phyloP scores from a whole-genome alignment of 768 basidiomycete genomes.

The Collybiopsis confluens region DNA sequence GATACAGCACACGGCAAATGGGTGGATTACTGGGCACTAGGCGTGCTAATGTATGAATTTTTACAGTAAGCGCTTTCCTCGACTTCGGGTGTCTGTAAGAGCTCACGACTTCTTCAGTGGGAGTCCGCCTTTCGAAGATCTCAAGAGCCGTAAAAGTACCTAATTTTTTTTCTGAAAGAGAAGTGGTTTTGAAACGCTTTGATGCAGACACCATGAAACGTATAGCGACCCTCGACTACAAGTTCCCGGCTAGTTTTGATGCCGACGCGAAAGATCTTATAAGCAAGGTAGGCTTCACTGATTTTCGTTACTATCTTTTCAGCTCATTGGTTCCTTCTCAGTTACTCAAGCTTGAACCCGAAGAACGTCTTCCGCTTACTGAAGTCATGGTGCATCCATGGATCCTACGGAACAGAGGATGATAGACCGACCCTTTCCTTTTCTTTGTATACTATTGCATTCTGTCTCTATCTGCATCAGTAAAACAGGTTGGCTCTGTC shows the following conservation, averaged over 20 bases:
- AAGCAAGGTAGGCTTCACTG: slow-evolving; percentile 25
- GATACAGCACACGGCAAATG: slow-evolving; percentile 17
- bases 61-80: no score
- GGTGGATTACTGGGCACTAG: slow-evolving; percentile 2
- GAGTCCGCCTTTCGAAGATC: slow-evolving; percentile 67
- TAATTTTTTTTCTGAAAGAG: no score
- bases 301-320: background rate
- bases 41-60: slow-evolving; percentile 41
- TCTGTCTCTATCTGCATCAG: no score
- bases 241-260: slow-evolving; percentile 34
- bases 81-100: no score
- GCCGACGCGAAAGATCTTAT: slow-evolving; percentile 45
- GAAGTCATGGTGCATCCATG: slow-evolving; percentile 6
- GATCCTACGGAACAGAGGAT: background rate
- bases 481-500: no score
- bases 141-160: slow-evolving; percentile 48
- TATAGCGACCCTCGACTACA: slow-evolving; percentile 60
- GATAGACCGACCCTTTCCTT: background rate
- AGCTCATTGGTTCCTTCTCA: background rate
- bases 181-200: no score
- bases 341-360: background rate
- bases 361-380: background rate
- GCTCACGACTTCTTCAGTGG: no score
- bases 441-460: background rate
- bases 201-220: slow-evolving; percentile 60